A percentile compares a stretch with the other conserved stretches of the same genome.
These are phyloP conservation scores for Kluyveromyces sp. DNA, from an alignment of 1,139 yeast species.

Conservation along the genomic window DNA sequence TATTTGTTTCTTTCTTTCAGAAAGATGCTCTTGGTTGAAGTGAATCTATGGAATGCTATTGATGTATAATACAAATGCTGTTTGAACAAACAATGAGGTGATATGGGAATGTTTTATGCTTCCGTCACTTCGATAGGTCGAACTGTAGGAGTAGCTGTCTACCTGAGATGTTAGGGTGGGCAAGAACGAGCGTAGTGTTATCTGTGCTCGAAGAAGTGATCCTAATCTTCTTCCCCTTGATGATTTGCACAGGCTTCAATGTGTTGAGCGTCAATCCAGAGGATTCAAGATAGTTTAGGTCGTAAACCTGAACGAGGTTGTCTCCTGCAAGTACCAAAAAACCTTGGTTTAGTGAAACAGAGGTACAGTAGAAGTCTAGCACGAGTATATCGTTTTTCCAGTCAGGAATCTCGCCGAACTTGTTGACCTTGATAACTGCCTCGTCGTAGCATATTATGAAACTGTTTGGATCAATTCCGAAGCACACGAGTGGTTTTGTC, in stretches of 20 bases:
- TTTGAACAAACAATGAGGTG: neutral
- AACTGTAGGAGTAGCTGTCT: constrained; percentile 48
- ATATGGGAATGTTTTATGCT: too few species aligned
- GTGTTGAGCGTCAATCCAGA: constrained; percentile 17
- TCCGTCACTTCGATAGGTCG: constrained; percentile 7
- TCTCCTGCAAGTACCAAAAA: constrained; percentile 57
- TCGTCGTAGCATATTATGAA: constrained; percentile 65
- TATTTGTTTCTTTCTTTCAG: too few species aligned
- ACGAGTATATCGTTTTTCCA: constrained; percentile 44
- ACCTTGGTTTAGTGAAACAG: constrained; percentile 51
- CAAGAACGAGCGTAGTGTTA: constrained; percentile 48
- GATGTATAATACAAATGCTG: neutral
- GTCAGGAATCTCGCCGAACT: constrained; percentile 56
- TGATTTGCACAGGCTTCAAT: constrained; percentile 55
- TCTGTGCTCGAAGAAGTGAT: constrained; percentile 40
- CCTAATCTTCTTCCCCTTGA: constrained; percentile 60
- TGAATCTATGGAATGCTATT: too few species aligned
- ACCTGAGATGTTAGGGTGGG: constrained; percentile 63
- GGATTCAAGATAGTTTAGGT: constrained; percentile 45
- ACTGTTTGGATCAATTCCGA: constrained; percentile 43
- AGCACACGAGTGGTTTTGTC: constrained; percentile 57
- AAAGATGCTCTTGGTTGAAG: too few species aligned
- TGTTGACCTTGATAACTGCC: constrained; percentile 64
- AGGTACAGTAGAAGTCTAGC: constrained; percentile 55
- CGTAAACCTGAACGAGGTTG: constrained; percentile 66